These are phyloP conservation scores for Stagonosporopsis tanaceti DNA, from an alignment of 2,329 filamentous ascomycete species.

Conservation along the genomic window DNA sequence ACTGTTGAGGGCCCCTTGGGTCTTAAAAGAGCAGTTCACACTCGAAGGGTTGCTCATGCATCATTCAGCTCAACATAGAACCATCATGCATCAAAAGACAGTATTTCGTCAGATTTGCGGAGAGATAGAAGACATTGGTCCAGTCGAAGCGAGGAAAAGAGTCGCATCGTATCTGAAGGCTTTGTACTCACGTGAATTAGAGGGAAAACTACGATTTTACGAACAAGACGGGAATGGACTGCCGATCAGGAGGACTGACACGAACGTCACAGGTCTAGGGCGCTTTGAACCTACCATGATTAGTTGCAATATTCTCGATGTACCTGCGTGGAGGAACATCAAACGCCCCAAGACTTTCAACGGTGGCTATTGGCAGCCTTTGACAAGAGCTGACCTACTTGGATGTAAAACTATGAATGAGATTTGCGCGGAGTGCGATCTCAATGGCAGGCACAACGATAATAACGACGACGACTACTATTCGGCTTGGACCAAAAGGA, in stretches of 20 bases:
- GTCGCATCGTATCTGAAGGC: background rate
- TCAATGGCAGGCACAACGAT: background rate
- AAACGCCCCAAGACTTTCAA: background rate
- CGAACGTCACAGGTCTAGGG: background rate
- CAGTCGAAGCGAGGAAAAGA: background rate
- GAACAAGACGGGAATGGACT: background rate
- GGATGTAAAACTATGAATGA: background rate
- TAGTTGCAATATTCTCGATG: background rate
- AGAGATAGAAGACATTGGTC: background rate
- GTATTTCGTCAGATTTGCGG: background rate
- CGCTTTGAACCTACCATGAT: background rate
- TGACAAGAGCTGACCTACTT: background rate
- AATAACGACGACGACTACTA: background rate
- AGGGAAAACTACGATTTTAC: background rate
- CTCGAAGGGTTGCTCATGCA: background rate
- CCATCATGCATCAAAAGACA: background rate
- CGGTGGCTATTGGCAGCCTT: background rate
- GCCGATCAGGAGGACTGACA: background rate
- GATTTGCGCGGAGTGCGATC: background rate
- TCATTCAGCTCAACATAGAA: background rate
- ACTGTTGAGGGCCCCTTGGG: background rate
- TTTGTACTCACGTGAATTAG: background rate
- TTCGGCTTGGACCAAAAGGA: background rate
- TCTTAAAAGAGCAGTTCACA: background rate
- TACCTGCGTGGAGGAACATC: background rate